phyloP scores from a whole-genome alignment of 2,329 filamentous ascomycete genomes.

The Trichoderma koningii region DNA sequence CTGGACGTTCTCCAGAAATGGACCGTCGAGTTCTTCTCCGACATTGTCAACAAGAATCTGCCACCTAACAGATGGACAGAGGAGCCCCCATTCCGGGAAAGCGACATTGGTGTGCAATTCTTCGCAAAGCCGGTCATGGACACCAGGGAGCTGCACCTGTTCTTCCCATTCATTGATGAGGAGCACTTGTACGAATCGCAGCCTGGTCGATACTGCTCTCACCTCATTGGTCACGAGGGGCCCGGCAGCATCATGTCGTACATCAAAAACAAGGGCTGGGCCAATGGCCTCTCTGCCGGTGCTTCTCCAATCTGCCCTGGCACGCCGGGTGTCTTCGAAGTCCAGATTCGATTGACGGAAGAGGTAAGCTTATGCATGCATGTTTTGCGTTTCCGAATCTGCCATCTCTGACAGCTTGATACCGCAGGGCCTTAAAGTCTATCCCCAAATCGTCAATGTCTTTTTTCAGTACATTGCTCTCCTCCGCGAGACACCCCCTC shows the following conservation, averaged over 20 bases:
- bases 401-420: constrained; percentile 15
- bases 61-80: constrained; percentile 58
- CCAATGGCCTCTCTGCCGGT: constrained; percentile 78
- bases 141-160: constrained; percentile 73
- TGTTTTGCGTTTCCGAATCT: background rate
- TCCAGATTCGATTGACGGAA: constrained; percentile 78
- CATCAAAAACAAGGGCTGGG: constrained; percentile 88
- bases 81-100: constrained; percentile 52
- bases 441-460: constrained; percentile 77
- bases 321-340: constrained; percentile 73
- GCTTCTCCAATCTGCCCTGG: constrained; percentile 76
- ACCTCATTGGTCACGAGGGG: constrained; percentile 89
- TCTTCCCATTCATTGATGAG: constrained; percentile 84
- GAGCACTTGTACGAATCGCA: constrained; percentile 77
- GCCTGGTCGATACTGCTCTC: constrained; percentile 82
- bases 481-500: constrained; percentile 75
- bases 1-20: constrained; percentile 81
- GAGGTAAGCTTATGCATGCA: constrained; percentile 55
- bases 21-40: constrained; percentile 81
- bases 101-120: constrained; percentile 64
- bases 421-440: constrained; percentile 67
- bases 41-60: constrained; percentile 79
- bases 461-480: constrained; percentile 92
- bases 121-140: constrained; percentile 95
- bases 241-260: constrained; percentile 90